Base-by-base conservation (phyloP, 1,284 basidiomycete genomes). In the Phellopilus nigrolimitatus region DNA sequence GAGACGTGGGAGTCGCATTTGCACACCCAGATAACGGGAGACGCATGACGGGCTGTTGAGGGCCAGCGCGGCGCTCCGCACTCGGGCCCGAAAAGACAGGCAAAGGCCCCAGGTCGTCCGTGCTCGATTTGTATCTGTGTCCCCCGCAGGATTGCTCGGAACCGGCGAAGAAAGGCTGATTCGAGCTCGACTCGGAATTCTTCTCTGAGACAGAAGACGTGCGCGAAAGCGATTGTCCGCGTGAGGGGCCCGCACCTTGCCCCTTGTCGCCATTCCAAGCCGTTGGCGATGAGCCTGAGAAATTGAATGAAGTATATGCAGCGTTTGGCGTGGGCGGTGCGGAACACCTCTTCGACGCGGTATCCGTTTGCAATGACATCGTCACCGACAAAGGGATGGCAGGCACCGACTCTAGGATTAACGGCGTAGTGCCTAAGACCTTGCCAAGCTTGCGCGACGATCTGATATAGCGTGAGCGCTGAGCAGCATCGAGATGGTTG, bases 361-460 rank as follows among this genome's bases (percentile, higher is more conserved):
- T 17, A 12, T 33, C 39, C 27, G 38, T 33, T 22, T n/a, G n/a
- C n/a, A 44, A 12, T 24, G 45, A 36, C 10, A 6, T 22, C 17
- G 34, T 17, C 15, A 36, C 15, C 38, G 50, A 46, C 46, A 56
- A 54, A 22, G 34, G 34, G 37, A 34, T 55, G 33, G 47, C 59
- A 54, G 8, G 58, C 45, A 39, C 53, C 36, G 44, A 24, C 28
- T 84, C 81, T n/a, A 80, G 53, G 27, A 84, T 67, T 54, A 74
- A 78, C 5, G 83, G 83, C 5, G 80, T 78, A 27, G 72, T 69
- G 12, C 83, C 83, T 6, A 85, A 68, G 24, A 85, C 64, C 41
- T 75, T 74, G 34, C 74, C 74, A 13, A 86, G 72, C 65, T 85
- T 85, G 57, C 75, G 76, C 31, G 79, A 76, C 13, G 76, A 75